These are phyloP conservation scores for Mycena indigotica DNA, from an alignment of 768 basidiomycete species.

Conservation along the genomic window DNA sequence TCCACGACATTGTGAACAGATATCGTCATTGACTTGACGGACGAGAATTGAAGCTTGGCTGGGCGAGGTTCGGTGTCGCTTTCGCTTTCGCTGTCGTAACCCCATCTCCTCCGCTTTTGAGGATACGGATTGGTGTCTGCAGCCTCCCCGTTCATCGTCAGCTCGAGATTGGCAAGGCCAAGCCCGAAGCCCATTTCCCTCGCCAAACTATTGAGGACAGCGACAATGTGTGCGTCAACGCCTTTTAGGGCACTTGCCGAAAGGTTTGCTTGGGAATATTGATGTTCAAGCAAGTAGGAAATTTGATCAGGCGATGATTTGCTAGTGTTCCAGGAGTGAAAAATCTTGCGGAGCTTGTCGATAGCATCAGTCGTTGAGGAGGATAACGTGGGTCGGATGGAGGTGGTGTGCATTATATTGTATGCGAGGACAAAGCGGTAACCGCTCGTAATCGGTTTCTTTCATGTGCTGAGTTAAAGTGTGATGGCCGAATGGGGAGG, in stretches of 20 bases:
- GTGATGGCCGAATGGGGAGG: background rate
- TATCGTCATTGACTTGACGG: conserved; percentile 14
- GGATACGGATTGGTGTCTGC: conserved; percentile 1
- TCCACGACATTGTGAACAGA: conserved; percentile 22
- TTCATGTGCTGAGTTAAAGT: background rate
- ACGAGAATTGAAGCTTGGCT: conserved; percentile 16
- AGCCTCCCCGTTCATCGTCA: conserved; percentile 9
- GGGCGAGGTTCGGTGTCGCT: no score
- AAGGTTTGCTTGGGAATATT: conserved; percentile 19
- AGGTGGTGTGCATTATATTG: conserved; percentile 39
- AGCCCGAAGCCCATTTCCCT: conserved; percentile 31
- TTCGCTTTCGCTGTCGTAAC: conserved; percentile 3
- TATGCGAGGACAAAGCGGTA: conserved; percentile 43
- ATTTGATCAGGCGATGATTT: conserved; percentile 4
- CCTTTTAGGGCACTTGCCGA: conserved; percentile 34
- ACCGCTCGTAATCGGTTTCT: conserved; percentile 39
- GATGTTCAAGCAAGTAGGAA: conserved; percentile 23
- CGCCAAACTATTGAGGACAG: conserved; percentile 27
- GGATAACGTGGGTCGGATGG: conserved; percentile 20
- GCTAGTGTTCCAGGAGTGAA: conserved; percentile 32
- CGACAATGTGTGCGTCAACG: conserved; percentile 33
- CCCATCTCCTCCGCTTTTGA: background rate
- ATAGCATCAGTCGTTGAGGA: conserved; percentile 11
- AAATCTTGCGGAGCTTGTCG: conserved; percentile 25
- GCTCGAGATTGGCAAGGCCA: conserved; percentile 33